A percentile compares a stretch with the other conserved stretches of the same genome.
Conservation (phyloP, 352 stramenopile genomes). For the Globisporangium middletonii region DNA sequence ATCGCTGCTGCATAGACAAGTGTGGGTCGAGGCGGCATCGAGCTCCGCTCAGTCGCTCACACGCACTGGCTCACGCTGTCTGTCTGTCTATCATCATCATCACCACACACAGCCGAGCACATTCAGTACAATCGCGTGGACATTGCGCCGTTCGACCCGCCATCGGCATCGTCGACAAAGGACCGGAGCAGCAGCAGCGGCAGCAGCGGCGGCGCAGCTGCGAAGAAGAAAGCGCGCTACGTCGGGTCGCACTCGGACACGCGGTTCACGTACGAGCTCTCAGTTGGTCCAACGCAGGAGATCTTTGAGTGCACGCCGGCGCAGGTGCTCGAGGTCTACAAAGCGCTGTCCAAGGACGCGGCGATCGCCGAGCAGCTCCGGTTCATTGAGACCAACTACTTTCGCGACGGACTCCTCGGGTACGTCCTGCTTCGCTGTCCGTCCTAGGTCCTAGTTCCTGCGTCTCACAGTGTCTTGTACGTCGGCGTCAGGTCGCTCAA, state of each 20-base stretch:
- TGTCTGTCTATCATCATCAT: too few species aligned
- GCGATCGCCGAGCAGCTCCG: constrained; percentile 43
- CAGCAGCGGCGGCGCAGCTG: constrained; percentile 11
- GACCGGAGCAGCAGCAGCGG: constrained; percentile 7
- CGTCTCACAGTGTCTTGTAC: background rate
- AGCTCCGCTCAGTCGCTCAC: too few species aligned
- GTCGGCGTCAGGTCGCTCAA: constrained; percentile 30
- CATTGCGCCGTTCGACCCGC: constrained; percentile 33
- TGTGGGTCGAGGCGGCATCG: background rate
- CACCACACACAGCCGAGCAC: constrained; percentile 40
- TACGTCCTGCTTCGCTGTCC: constrained; percentile 4
- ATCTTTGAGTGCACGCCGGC: constrained; percentile 63
- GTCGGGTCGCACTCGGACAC: constrained; percentile 22
- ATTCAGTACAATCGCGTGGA: constrained; percentile 53
- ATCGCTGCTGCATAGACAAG: background rate
- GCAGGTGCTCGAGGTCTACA: constrained; percentile 51
- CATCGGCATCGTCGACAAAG: constrained; percentile 14
- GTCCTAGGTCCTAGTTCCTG: too few species aligned
- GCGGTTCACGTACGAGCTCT: constrained; percentile 65
- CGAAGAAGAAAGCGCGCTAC: constrained; percentile 14
- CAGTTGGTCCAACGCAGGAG: constrained; percentile 39
- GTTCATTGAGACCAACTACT: constrained; percentile 69
- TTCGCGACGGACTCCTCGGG: constrained; percentile 51
- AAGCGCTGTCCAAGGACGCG: constrained; percentile 41
- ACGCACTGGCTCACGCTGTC: too few species aligned